These are phyloP conservation scores for Waltergamsia citrina DNA, from an alignment of 2,329 filamentous ascomycete genomes.

Conservation along the genomic window DNA sequence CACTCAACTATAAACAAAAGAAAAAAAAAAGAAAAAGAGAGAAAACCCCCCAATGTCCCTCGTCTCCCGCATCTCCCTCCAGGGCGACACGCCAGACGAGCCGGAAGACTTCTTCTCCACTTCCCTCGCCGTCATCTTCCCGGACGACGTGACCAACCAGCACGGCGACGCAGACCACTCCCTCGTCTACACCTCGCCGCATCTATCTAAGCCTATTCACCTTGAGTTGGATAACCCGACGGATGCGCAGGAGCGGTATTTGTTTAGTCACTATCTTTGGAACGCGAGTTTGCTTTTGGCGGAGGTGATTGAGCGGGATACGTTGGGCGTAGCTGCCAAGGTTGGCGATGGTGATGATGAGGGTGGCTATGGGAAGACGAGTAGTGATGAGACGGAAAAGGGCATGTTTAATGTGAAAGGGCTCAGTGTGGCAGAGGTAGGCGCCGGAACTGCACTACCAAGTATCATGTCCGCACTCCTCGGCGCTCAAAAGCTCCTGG, in stretches of 20 bases:
- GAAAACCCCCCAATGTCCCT: no score
- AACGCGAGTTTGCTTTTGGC: conserved; percentile 51
- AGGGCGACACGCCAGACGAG: conserved; percentile 11
- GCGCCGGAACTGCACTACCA: conserved; percentile 52
- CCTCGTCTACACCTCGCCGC: conserved; percentile 49
- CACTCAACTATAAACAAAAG: no score
- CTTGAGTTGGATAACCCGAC: conserved; percentile 37
- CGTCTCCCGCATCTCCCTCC: conserved; percentile 30
- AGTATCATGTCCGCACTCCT: conserved; percentile 38
- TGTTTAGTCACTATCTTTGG: conserved; percentile 69
- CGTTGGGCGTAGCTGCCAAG: conserved; percentile 16
- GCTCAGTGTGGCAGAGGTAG: conserved; percentile 51
- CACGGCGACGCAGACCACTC: conserved; percentile 53
- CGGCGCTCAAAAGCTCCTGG: conserved; percentile 39
- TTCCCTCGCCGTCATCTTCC: conserved; percentile 55
- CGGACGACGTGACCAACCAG: conserved; percentile 55
- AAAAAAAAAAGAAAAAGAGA: no score
- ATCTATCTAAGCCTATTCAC: conserved; percentile 32
- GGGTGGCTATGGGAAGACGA: conserved; percentile 2
- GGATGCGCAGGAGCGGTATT: conserved; percentile 41
- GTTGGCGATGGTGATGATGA: background rate
- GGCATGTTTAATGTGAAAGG: conserved; percentile 36
- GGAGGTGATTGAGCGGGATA: conserved; percentile 43
- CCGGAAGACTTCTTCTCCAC: conserved; percentile 51
- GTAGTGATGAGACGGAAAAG: conserved; percentile 4